These are phyloP conservation scores for Rubroboletus pulcherrimus DNA, from an alignment of 768 basidiomycete genomes.

Conservation along the genomic window DNA sequence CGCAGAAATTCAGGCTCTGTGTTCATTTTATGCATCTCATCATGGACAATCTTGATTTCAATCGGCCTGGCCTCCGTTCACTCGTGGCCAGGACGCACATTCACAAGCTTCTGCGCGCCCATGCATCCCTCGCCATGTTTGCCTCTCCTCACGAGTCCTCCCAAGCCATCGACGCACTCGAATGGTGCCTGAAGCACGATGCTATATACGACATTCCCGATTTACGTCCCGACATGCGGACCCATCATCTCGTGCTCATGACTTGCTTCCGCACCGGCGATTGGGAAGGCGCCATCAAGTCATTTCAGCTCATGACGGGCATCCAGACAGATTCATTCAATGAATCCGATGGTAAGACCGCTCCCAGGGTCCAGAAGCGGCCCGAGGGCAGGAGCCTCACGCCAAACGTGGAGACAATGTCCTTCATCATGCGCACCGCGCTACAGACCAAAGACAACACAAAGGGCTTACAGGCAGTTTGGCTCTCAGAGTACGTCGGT, in stretches of 20 bases:
- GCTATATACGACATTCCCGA: conserved; percentile 42
- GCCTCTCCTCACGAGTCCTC: conserved; percentile 38
- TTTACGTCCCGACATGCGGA: conserved; percentile 33
- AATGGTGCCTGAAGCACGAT: conserved; percentile 67
- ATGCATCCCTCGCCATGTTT: conserved; percentile 38
- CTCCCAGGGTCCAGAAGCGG: conserved; percentile 43
- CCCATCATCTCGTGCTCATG: conserved; percentile 60
- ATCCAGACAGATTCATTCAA: conserved; percentile 49
- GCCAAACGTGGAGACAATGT: conserved; percentile 53
- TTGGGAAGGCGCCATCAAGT: conserved; percentile 54
- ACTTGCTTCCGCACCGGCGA: conserved; percentile 63
- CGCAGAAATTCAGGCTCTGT: conserved; percentile 44
- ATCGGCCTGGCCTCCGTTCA: conserved; percentile 29
- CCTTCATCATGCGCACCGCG: conserved; percentile 57
- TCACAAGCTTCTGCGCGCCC: conserved; percentile 58
- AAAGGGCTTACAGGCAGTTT: conserved; percentile 56
- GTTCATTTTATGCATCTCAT: conserved; percentile 59
- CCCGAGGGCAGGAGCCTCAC: conserved; percentile 41
- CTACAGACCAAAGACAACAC: conserved; percentile 45
- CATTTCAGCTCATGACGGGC: conserved; percentile 74
- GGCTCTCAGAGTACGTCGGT: conserved; percentile 52
- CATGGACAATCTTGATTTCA: conserved; percentile 38
- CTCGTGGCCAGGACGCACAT: conserved; percentile 52
- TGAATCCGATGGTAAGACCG: conserved; percentile 30
- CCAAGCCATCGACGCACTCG: conserved; percentile 53